Evolutionary conservation across 176 grass and related monocot species (phyloP), one percentile per base, ranked within the genome.

Genomic region (Bolboschoenus planiculmis): DNA sequence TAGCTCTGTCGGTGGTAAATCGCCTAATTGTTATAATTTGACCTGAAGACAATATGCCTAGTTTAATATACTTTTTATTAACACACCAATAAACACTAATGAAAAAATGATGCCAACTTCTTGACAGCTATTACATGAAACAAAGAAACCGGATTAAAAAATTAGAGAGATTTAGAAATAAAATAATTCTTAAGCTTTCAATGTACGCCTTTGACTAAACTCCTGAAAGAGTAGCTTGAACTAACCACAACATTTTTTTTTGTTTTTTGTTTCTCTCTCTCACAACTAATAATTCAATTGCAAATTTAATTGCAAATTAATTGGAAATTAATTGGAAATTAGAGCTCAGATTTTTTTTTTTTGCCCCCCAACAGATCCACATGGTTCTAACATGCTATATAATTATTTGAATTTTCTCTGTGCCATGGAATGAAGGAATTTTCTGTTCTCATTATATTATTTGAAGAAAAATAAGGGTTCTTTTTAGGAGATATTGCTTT

Each of bases 261-360:
- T 81, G 3, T 39, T n/a, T n/a, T n/a, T n/a, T n/a, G n/a, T n/a
- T n/a, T n/a, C n/a, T n/a, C n/a, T n/a, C 35, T 1, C 16, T 26
- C 79, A 81, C 56, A 7, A 48, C 46, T 14, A 48, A 48, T 47
- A 8, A 10, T 7, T 15, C 4, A 53, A 53, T 53, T 53, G 2
- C 76, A 7, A 79, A 56, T 79, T 57, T 1, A 0, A n/a, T n/a
- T n/a, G n/a, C n/a, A n/a, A n/a, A n/a, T n/a, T n/a, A n/a, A n/a
- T n/a, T n/a, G n/a, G n/a, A n/a, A n/a, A n/a, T n/a, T n/a, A n/a
- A 81, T 80, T 81, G 58, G 40, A 82, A 82, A 80, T 82, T 14
- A 61, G 18, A 56, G 66, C 56, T 82, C 40, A 21, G 20, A 48
- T 82, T 82, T 82, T n/a, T n/a, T n/a, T n/a, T n/a, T n/a, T n/a